Evolutionary conservation across 208 protist species (phyloP), one percentile per base, ranked within the genome.

Genomic region (Wallacemonas sp.): DNA sequence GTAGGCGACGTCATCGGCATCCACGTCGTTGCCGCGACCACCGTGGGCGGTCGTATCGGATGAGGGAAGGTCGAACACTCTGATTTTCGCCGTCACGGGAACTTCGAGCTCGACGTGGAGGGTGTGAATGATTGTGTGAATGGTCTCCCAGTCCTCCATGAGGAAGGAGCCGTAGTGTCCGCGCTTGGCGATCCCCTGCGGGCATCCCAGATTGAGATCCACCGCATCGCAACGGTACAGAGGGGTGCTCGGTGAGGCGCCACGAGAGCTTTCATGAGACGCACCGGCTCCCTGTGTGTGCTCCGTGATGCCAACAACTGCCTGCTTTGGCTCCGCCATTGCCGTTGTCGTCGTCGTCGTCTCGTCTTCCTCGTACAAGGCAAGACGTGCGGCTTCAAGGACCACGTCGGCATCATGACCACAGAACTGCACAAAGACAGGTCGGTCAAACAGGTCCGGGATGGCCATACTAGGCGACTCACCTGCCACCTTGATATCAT

Each of bases 111-210:
- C 84, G n/a, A 91, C 81, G 19, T 85, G 69, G 15, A 97, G 69
- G 5, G 77, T 83, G 69, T 90, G 82, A 14, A 97, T 76, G n/a
- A 96, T 85, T 24, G 73, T 84, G 74, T 93, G 88, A 17, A 97
- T 66, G 21, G 75, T 22, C 1, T 90, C 77, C 84, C 90, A 95
- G 62, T 97, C 77, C 33, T 96, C 88, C 89, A 95, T 95, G 12
- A 98, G 76, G 61, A 95, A 98, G 9, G 87, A 79, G 38, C 95
- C 93, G 75, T 97, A 98, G 74, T 91, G 71, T 2, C 95, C 94
- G 24, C 87, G 90, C 41, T 85, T 69, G 38, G 95, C 94, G 45
- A 98, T 97, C 27, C 88, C 83, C 66, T 98, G 93, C n/a, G 94
- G 94, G 62, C 95, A 98, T 54, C 91, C 93, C 14, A 97, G 72